Conservation (phyloP, 2,329 filamentous ascomycete genomes). For the Scleromitrula shiraiana region DNA sequence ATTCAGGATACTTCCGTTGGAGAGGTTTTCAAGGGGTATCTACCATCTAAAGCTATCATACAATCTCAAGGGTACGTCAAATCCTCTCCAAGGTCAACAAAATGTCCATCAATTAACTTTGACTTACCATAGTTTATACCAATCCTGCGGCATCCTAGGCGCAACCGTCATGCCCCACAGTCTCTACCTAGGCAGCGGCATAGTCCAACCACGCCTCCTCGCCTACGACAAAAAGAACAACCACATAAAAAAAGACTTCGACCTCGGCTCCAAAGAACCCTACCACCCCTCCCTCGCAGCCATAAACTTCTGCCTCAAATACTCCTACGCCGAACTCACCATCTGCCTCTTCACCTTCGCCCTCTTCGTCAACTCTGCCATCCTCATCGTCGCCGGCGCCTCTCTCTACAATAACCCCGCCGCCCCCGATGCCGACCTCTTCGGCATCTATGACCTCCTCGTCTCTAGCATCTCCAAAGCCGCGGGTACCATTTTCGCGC, state of each 20-base stretch:
- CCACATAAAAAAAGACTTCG: conserved; percentile 31
- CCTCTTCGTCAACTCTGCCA: conserved; percentile 75
- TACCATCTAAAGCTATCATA: conserved; percentile 52
- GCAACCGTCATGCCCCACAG: conserved; percentile 69
- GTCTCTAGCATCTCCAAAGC: conserved; percentile 59
- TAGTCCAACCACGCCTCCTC: conserved; percentile 57
- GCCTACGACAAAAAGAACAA: conserved; percentile 55
- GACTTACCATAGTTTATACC: conserved; percentile 43
- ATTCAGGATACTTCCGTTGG: conserved; percentile 47
- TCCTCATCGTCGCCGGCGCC: conserved; percentile 73
- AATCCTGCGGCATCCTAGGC: conserved; percentile 68
- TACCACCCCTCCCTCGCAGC: conserved; percentile 66
- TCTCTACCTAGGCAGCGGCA: conserved; percentile 60
- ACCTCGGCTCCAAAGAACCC: conserved; percentile 37
- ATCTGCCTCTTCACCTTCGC: conserved; percentile 75
- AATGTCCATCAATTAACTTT: conserved; percentile 3
- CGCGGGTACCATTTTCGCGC: conserved; percentile 76
- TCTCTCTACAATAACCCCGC: conserved; percentile 54
- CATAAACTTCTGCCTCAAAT: conserved; percentile 66
- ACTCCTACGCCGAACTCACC: conserved; percentile 62
- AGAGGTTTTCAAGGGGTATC: conserved; percentile 56
- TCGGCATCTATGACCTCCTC: conserved; percentile 70
- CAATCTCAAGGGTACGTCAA: conserved; percentile 44
- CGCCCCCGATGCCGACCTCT: conserved; percentile 66
- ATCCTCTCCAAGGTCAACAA: not conserved